Evolutionary conservation across 768 basidiomycete genomes (phyloP).

Genomic region (Rhodotorula diobovata): DNA sequence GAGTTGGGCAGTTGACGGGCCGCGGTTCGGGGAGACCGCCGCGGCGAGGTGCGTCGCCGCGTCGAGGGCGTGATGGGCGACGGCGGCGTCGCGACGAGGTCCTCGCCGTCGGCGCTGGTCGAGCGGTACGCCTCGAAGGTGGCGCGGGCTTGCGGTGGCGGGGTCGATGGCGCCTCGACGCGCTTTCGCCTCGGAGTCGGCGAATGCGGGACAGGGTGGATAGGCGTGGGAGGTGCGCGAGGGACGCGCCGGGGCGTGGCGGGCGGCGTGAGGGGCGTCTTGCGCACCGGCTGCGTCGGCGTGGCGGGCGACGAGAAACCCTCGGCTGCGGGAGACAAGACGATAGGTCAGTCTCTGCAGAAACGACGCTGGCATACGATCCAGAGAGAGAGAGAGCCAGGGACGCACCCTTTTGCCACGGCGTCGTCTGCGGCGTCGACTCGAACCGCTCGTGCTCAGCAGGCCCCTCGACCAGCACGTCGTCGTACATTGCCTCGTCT

Average conservation of each 20-base stretch:
- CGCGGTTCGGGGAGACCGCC: background rate
- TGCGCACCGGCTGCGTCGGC: constrained; percentile 15
- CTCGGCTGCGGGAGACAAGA: background rate
- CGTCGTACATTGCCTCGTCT: constrained; percentile 19
- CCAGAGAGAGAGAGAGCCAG: background rate
- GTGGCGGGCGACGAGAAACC: constrained; percentile 7
- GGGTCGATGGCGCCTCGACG: constrained; percentile 11
- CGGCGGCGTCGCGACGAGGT: constrained; percentile 14
- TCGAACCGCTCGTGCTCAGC: constrained; percentile 19
- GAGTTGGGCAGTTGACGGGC: background rate
- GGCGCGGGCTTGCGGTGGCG: constrained; percentile 3
- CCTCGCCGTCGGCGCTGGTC: background rate
- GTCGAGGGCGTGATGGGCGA: constrained; percentile 29
- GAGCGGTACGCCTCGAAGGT: constrained; percentile 21
- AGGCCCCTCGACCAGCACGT: constrained; percentile 25
- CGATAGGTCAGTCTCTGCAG: background rate
- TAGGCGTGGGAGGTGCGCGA: constrained; percentile 8
- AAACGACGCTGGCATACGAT: too few relatives aligned
- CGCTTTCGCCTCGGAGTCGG: constrained; percentile 2
- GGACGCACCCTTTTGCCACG: constrained; percentile 13
- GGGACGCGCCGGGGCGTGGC: constrained; percentile 23
- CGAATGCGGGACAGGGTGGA: background rate
- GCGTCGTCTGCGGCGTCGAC: constrained; percentile 8
- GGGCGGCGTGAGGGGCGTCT: constrained; percentile 33
- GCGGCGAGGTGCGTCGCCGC: constrained; percentile 13